Conservation (phyloP, 2,329 filamentous ascomycete species). For the Curvularia sp. region DNA sequence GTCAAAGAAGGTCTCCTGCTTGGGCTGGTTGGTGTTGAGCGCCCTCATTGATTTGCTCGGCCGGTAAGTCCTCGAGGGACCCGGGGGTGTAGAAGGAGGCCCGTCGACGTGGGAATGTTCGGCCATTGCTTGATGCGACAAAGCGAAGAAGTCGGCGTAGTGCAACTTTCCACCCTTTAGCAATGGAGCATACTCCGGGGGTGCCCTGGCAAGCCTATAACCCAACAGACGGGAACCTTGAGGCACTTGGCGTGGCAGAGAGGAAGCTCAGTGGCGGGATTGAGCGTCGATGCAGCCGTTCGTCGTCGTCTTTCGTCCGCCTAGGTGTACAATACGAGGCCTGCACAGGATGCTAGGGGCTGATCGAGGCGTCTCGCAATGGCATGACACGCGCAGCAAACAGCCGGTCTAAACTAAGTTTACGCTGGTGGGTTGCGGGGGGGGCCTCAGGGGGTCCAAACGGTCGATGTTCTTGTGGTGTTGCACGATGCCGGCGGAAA, state of each 20-base stretch:
- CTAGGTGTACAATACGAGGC: conserved; percentile 1
- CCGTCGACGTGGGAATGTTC: conserved; percentile 31
- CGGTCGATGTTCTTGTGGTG: conserved; percentile 26
- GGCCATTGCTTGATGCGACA: conserved; percentile 30
- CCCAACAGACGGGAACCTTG: conserved; percentile 17
- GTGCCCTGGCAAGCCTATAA: conserved; percentile 18
- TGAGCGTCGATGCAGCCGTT: conserved; percentile 14
- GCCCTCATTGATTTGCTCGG: conserved; percentile 35
- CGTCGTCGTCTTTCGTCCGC: neutral
- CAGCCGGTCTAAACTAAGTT: conserved; percentile 26
- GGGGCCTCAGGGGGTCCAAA: conserved; percentile 27
- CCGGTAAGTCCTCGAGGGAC: conserved; percentile 34
- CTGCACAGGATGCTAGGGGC: conserved; percentile 12
- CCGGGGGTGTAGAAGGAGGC: conserved; percentile 44
- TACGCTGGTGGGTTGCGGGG: conserved; percentile 26
- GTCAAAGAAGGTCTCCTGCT: conserved; percentile 48
- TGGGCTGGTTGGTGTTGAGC: conserved; percentile 41
- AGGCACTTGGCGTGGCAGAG: conserved; percentile 17
- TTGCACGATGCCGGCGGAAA: conserved; percentile 25
- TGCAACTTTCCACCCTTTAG: conserved; percentile 25
- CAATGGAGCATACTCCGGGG: conserved; percentile 42
- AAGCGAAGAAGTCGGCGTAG: conserved; percentile 28
- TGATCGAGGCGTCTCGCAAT: conserved; percentile 21
- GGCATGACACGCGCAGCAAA: conserved; percentile 34
- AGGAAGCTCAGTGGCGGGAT: conserved; percentile 19